Conservation (phyloP, 495 filamentous ascomycete species). For the Penicillium pancosmium region DNA sequence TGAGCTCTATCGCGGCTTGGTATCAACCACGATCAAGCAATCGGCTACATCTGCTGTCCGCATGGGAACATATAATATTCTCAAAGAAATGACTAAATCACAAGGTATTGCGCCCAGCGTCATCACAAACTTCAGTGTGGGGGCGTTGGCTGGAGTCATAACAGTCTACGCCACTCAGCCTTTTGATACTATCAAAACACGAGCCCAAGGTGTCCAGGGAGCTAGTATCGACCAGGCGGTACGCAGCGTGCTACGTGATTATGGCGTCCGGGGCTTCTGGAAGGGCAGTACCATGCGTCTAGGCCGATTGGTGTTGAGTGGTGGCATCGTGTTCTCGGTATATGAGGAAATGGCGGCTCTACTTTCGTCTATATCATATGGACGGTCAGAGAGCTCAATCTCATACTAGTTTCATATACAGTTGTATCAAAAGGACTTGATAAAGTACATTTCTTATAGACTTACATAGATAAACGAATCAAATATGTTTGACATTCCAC, state of each 20-base stretch:
- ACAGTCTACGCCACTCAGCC: conserved; percentile 67
- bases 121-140: conserved; percentile 61
- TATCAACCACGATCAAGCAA: conserved; percentile 69
- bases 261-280: conserved; percentile 65
- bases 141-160: conserved; percentile 59
- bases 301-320: conserved; percentile 62
- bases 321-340: conserved; percentile 66
- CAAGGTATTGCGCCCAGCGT: conserved; percentile 45
- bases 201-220: conserved; percentile 56
- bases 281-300: conserved; percentile 68
- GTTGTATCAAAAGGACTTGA: too few relatives aligned
- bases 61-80: conserved; percentile 68
- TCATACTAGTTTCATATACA: too few relatives aligned
- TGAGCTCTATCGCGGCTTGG: conserved; percentile 63
- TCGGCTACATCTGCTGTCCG: conserved; percentile 63
- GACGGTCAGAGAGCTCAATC: too few relatives aligned
- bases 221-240: conserved; percentile 57
- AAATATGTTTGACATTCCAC: too few relatives aligned
- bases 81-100: conserved; percentile 59
- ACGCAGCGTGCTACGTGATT: conserved; percentile 51
- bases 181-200: conserved; percentile 69
- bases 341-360: conserved; percentile 57
- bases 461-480: too few relatives aligned
- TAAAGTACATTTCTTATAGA: too few relatives aligned
- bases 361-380: neutral